Evolutionary conservation across 768 basidiomycete species (phyloP).

Genomic region (Suillus discolor): DNA sequence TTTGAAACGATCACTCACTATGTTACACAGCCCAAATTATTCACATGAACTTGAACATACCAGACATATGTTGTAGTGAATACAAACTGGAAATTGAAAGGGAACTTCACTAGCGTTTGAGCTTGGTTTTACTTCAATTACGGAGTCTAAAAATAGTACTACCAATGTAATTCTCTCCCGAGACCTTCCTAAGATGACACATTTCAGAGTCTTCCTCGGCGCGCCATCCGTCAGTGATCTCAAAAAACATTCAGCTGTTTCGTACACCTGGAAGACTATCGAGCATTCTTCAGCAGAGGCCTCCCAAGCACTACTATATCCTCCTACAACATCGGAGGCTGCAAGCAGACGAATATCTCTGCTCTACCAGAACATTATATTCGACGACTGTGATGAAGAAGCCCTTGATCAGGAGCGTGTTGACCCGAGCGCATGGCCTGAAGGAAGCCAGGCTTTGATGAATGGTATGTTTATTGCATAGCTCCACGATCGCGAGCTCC

Average conservation of each 20-base stretch:
- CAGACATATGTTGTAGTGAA: neutral
- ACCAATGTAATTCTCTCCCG: neutral
- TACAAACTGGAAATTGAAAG: neutral
- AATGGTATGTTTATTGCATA: conserved; percentile 7
- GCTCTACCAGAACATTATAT: conserved; percentile 75
- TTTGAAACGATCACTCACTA: neutral
- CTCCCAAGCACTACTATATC: conserved; percentile 36
- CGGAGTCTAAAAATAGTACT: conserved; percentile 1
- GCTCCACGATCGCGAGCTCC: conserved; percentile 4
- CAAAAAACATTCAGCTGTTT: conserved; percentile 30
- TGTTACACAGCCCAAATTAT: neutral
- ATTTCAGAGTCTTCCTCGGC: conserved; percentile 58
- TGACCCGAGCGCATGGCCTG: conserved; percentile 21
- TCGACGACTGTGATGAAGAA: conserved; percentile 47
- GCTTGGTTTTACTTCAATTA: neutral
- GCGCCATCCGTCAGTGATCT: conserved; percentile 40
- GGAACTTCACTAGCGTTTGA: neutral
- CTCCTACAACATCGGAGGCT: conserved; percentile 59
- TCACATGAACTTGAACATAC: neutral
- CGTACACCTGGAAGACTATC: conserved; percentile 50
- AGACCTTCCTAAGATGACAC: conserved; percentile 21
- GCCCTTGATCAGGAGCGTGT: conserved; percentile 23
- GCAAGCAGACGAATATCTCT: conserved; percentile 71
- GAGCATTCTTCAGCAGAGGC: conserved; percentile 23
- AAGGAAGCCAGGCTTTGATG: conserved; percentile 2